Base-by-base conservation (phyloP, 805 yeast species). In the Soucietia sequanensis region DNA sequence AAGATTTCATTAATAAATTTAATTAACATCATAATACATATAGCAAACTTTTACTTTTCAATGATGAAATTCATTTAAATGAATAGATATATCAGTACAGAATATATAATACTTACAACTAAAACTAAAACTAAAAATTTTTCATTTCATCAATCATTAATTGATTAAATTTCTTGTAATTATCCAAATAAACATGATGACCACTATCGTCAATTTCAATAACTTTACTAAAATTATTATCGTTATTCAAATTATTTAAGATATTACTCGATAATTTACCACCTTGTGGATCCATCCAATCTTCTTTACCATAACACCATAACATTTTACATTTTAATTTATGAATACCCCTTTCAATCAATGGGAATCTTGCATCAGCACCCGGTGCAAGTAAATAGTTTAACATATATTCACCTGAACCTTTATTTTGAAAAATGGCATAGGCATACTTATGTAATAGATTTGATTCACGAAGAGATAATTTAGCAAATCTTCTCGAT, bases 361-460 rank as follows among this genome's bases (percentile, higher is more conserved):
- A 63, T 1, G 98, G 95, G 47, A 74, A 64, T 42, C 96, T 68
- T 1, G 97, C 95, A 31, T 78, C 77, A 0, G 95, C 98, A 3
- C 98, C 99, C 5, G 96, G 95, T 0, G 87, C 90, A 16, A 91
- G 63, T 13, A 89, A 67, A 52, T 83, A 84, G 46, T 87, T 84
- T 44, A 93, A 66, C 69, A 91, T 81, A 56, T 91, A 91, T 61
- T 91, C 99, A 5, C 98, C 98, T 0, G 95, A 85, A 0, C 99
- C 99, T 3, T 71, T 76, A 6, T 86, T 82, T 44, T 81, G 85
- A 68, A 93, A 93, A 9, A 90, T 86, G 4, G 81, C 76, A 58
- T 91, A 90, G 0, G 91, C 68, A 56, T 93, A 93, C 44, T 70
- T 68, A 52, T 93, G 98, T 44, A 91, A 63, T 5, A 76, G 65